Evolutionary conservation across 83 land plant species (phyloP).

Genomic region (Diphasiastrum complanatum): DNA sequence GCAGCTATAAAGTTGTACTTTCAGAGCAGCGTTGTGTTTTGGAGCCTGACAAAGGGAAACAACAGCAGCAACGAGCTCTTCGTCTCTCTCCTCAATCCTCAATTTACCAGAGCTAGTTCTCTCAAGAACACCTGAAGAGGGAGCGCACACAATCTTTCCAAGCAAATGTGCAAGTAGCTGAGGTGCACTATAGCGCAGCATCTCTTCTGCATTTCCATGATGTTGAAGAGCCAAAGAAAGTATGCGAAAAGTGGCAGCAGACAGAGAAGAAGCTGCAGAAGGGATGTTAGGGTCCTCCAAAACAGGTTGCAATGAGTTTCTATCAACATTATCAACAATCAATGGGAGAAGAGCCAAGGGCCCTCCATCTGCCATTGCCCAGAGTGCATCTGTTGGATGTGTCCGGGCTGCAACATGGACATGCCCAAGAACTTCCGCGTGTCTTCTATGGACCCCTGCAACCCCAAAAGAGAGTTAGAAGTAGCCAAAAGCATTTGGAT

Average conservation of each 20-base stretch:
- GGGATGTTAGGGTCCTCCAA: slow-evolving; percentile 38
- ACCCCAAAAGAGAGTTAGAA: neutral
- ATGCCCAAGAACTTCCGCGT: slow-evolving; percentile 96
- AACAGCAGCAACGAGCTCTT: slow-evolving; percentile 86
- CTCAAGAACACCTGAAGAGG: neutral
- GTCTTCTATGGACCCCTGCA: slow-evolving; percentile 74
- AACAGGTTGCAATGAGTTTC: slow-evolving; percentile 60
- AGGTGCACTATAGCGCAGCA: slow-evolving; percentile 64
- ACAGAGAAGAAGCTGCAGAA: slow-evolving; percentile 45
- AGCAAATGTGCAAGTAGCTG: slow-evolving; percentile 67
- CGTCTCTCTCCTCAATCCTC: slow-evolving; percentile 57
- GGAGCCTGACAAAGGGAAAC: slow-evolving; percentile 87
- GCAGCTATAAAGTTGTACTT: slow-evolving; percentile 78
- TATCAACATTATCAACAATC: slow-evolving; percentile 57
- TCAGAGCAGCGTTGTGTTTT: slow-evolving; percentile 50
- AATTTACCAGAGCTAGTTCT: slow-evolving; percentile 6
- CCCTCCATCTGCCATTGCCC: slow-evolving; percentile 95
- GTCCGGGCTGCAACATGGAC: slow-evolving; percentile 82
- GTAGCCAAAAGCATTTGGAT: no score
- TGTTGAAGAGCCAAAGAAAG: slow-evolving; percentile 69
- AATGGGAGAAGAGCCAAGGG: slow-evolving; percentile 84
- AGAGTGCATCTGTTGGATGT: slow-evolving; percentile 69
- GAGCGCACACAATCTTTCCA: slow-evolving; percentile 23
- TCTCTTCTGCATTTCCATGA: slow-evolving; percentile 79
- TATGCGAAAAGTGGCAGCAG: slow-evolving; percentile 82